Evolutionary conservation across 129 eudicot species (phyloP).

Genomic region (Lactuca saligna): DNA sequence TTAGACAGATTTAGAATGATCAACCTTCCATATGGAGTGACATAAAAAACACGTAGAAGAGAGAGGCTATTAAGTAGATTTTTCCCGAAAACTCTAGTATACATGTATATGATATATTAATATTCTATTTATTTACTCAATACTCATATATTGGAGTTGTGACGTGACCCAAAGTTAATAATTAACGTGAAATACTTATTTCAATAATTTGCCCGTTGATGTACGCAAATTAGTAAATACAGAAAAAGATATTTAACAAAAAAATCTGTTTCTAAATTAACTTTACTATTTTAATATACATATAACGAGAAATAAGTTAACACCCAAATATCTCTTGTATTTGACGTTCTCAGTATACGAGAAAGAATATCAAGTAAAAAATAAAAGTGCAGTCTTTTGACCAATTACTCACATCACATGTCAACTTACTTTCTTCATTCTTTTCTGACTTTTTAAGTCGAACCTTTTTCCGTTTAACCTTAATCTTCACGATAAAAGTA

Average conservation of each 20-base stretch:
- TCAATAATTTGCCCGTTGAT: conserved; percentile 26
- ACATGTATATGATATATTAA: not conserved
- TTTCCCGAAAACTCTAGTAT: conserved; percentile 17
- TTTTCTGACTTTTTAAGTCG: not conserved
- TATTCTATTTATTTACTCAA: not conserved
- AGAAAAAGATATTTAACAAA: conserved; percentile 20
- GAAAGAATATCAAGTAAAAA: not conserved
- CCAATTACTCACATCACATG: conserved; percentile 18
- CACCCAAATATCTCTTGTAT: conserved; percentile 14
- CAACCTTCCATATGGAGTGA: too few relatives aligned
- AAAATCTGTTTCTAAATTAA: not conserved
- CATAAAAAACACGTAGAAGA: not conserved
- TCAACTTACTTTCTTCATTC: conserved; percentile 19
- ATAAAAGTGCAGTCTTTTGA: conserved; percentile 8
- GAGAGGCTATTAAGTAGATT: not conserved
- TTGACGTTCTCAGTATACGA: conserved; percentile 17
- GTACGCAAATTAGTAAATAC: conserved; percentile 17
- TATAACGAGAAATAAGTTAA: not conserved
- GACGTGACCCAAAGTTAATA: conserved; percentile 19
- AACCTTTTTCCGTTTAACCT: not conserved
- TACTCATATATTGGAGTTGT: not conserved
- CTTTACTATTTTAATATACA: not conserved
- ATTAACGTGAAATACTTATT: not conserved
- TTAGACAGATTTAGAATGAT: too few relatives aligned
- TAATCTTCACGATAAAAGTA: conserved; percentile 11